These are phyloP conservation scores for Neonectria magnoliae DNA, from an alignment of 2,329 filamentous ascomycete species.

Conservation along the genomic window DNA sequence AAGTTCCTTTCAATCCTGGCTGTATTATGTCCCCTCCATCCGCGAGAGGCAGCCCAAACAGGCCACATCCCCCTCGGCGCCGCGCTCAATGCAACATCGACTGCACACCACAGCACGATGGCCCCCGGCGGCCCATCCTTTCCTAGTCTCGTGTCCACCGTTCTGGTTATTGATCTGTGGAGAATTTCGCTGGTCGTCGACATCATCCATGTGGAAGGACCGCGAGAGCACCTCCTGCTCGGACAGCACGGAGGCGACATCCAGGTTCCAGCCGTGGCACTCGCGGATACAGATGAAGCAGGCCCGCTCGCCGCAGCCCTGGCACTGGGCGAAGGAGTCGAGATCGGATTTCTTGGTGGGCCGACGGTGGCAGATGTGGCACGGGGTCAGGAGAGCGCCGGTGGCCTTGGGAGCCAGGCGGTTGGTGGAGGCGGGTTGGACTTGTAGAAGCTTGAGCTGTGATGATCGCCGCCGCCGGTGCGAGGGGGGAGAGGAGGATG, in stretches of 20 bases:
- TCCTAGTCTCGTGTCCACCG: slow-evolving; percentile 27
- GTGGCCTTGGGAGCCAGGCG: slow-evolving; percentile 19
- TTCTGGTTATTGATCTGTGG: slow-evolving; percentile 21
- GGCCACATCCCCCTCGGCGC: slow-evolving; percentile 70
- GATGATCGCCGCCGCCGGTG: slow-evolving; percentile 42
- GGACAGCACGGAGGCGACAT: slow-evolving; percentile 37
- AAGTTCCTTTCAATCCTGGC: neutral
- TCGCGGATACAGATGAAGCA: slow-evolving; percentile 76
- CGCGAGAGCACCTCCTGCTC: slow-evolving; percentile 52
- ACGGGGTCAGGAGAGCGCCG: slow-evolving; percentile 58
- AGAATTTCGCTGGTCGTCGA: slow-evolving; percentile 46
- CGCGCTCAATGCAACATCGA: slow-evolving; percentile 73
- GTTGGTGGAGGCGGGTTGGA: slow-evolving; percentile 29
- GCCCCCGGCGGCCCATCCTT: slow-evolving; percentile 53
- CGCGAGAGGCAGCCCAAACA: slow-evolving; percentile 70
- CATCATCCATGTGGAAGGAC: slow-evolving; percentile 63
- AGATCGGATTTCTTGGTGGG: slow-evolving; percentile 73
- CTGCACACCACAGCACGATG: slow-evolving; percentile 70
- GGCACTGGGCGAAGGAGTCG: slow-evolving; percentile 72
- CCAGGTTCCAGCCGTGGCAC: slow-evolving; percentile 62
- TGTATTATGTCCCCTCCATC: slow-evolving; percentile 48
- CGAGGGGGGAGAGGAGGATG: slow-evolving; percentile 17
- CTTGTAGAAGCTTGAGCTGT: slow-evolving; percentile 37
- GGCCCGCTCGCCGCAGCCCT: slow-evolving; percentile 68
- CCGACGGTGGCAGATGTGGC: slow-evolving; percentile 74